A percentile compares a stretch with the other conserved stretches of the same genome.
Evolutionary conservation across 2,329 filamentous ascomycete genomes (phyloP).

Genomic region (Apiospora marii): DNA sequence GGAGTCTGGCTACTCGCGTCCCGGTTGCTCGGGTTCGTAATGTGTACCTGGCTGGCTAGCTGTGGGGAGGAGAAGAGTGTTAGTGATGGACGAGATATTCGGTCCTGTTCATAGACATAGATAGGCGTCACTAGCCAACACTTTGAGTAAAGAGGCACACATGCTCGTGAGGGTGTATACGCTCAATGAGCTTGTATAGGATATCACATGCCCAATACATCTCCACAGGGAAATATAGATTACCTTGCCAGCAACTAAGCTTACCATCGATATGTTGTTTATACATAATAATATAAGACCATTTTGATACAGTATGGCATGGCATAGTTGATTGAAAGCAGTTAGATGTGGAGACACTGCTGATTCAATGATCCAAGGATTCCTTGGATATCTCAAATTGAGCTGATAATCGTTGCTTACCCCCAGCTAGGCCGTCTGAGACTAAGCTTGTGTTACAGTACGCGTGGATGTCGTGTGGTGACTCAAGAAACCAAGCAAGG

Average conservation of each 20-base stretch:
- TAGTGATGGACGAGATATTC: neutral
- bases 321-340: neutral
- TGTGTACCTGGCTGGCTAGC: neutral
- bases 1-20: neutral
- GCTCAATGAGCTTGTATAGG: neutral
- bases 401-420: constrained; percentile 1
- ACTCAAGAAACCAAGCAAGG: neutral
- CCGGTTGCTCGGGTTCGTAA: neutral
- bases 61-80: neutral
- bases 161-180: neutral
- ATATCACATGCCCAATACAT: neutral
- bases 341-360: neutral
- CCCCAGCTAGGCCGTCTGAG: neutral
- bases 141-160: neutral
- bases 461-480: constrained; percentile 6
- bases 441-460: constrained; percentile 16
- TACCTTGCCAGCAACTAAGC: neutral
- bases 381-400: neutral
- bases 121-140: neutral
- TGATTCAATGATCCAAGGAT: neutral
- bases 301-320: neutral
- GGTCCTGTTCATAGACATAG: neutral
- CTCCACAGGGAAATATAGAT: too few species aligned
- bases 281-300: too few species aligned
- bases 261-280: neutral